phyloP scores from a whole-genome alignment of 2,329 filamentous ascomycete genomes.

The Penicillium sp. region DNA sequence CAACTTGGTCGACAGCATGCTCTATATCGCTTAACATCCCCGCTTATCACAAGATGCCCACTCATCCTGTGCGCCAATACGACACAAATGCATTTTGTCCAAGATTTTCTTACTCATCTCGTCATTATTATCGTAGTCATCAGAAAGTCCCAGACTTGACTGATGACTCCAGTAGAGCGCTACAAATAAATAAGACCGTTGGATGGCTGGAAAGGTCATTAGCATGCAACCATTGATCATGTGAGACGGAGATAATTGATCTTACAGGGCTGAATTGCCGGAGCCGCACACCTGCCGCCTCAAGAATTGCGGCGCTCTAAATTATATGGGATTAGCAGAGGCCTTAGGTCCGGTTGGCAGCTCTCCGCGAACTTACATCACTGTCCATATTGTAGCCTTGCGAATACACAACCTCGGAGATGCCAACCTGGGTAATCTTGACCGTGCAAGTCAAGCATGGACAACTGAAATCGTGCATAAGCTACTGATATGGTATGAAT shows the following conservation, averaged over 20 bases:
- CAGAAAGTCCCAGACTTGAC: not conserved
- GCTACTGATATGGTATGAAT: not conserved
- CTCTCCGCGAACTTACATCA: slow-evolving; percentile 51
- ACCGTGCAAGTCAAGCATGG: slow-evolving; percentile 97
- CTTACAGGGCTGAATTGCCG: slow-evolving; percentile 83
- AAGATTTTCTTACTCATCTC: not conserved
- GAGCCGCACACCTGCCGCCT: slow-evolving; percentile 79
- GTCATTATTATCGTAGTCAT: not conserved
- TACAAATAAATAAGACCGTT: slow-evolving; percentile 68
- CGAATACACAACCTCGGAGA: slow-evolving; percentile 92
- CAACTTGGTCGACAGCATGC: not conserved
- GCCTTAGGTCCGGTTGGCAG: slow-evolving; percentile 7
- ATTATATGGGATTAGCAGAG: not conserved
- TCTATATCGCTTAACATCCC: not conserved
- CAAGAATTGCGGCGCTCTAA: slow-evolving; percentile 76
- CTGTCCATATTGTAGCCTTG: slow-evolving; percentile 94
- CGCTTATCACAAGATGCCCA: not conserved
- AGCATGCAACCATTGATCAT: not conserved
- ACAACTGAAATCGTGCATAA: slow-evolving; percentile 56
- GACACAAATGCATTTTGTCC: not conserved
- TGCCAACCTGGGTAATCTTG: slow-evolving; percentile 97
- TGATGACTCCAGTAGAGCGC: slow-evolving; percentile 32
- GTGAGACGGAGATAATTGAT: not conserved
- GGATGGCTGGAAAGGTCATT: slow-evolving; percentile 55
- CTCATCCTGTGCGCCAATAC: not conserved